These are phyloP conservation scores for Detonula confervacea DNA, from an alignment of 352 stramenopile genomes.

Conservation along the genomic window DNA sequence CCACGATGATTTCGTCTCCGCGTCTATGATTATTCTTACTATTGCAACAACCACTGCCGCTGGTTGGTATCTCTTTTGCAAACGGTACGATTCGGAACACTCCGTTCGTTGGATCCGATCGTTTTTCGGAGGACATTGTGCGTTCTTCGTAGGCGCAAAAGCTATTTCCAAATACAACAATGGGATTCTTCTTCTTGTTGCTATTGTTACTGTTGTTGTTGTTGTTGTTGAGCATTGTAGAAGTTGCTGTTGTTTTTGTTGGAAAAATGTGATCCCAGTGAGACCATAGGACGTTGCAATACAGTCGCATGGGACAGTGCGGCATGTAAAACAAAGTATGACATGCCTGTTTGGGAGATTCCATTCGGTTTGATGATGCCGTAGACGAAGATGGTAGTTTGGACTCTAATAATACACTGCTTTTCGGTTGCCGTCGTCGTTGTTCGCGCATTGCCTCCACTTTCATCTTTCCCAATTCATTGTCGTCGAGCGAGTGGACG, in stretches of 20 bases:
- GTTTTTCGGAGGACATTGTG: constrained; percentile 42
- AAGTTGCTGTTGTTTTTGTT: constrained; percentile 3
- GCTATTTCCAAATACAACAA: constrained; percentile 65
- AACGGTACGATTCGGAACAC: constrained; percentile 46
- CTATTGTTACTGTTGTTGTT: not conserved
- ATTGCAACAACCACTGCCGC: not conserved
- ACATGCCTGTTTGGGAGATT: not conserved
- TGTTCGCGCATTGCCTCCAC: constrained; percentile 35
- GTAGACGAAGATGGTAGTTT: not conserved
- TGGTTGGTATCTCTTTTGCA: constrained; percentile 38
- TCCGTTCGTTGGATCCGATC: constrained; percentile 54
- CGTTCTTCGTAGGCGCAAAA: constrained; percentile 59
- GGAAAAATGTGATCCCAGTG: constrained; percentile 60
- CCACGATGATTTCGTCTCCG: constrained; percentile 17
- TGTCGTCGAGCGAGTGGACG: constrained; percentile 41
- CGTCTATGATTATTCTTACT: constrained; percentile 2
- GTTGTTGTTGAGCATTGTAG: not conserved
- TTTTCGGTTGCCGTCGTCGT: not conserved
- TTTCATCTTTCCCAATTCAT: constrained; percentile 51
- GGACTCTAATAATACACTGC: not conserved
- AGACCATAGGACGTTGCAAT: constrained; percentile 75
- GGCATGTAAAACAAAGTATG: constrained; percentile 82
- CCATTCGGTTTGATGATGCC: not conserved
- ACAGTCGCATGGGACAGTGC: constrained; percentile 78
- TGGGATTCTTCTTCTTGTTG: constrained; percentile 12